Conservation (phyloP, 1,139 yeast genomes). For the Nakaseomyces nivariensis region DNA sequence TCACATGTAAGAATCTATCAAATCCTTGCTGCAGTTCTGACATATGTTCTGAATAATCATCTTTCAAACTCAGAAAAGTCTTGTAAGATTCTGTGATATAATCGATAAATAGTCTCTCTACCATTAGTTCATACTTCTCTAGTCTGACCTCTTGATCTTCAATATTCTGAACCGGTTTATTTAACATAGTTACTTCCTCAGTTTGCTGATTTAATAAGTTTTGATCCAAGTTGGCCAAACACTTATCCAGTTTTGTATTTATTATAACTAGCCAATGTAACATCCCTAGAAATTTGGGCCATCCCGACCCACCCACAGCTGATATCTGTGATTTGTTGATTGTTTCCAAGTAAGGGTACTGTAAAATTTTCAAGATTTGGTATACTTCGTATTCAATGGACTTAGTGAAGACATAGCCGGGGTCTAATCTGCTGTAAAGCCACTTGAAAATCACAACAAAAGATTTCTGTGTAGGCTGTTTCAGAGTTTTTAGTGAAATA, state of each 20-base stretch:
- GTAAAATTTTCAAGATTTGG: conserved; percentile 49
- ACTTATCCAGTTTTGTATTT: conserved; percentile 39
- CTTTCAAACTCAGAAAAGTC: conserved; percentile 53
- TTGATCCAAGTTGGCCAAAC: conserved; percentile 21
- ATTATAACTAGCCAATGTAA: conserved; percentile 68
- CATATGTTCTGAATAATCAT: conserved; percentile 47
- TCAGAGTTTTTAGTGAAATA: conserved; percentile 53
- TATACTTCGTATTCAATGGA: conserved; percentile 72
- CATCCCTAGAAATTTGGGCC: conserved; percentile 80
- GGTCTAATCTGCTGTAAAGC: conserved; percentile 67
- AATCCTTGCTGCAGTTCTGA: conserved; percentile 50
- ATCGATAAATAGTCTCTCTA: conserved; percentile 54
- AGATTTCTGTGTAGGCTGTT: conserved; percentile 81
- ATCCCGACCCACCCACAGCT: conserved; percentile 85
- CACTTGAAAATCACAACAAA: conserved; percentile 73
- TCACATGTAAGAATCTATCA: conserved; percentile 35
- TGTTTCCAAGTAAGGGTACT: conserved; percentile 73
- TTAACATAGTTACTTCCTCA: conserved; percentile 29
- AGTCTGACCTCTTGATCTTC: conserved; percentile 32
- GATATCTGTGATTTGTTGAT: conserved; percentile 77
- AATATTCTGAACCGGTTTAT: conserved; percentile 35
- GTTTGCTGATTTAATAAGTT: conserved; percentile 22
- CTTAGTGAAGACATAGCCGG: conserved; percentile 60
- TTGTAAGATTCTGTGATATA: conserved; percentile 61
- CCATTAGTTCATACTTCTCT: conserved; percentile 30